Conservation (phyloP, 2,329 filamentous ascomycete species). For the Camillea tinctor region DNA sequence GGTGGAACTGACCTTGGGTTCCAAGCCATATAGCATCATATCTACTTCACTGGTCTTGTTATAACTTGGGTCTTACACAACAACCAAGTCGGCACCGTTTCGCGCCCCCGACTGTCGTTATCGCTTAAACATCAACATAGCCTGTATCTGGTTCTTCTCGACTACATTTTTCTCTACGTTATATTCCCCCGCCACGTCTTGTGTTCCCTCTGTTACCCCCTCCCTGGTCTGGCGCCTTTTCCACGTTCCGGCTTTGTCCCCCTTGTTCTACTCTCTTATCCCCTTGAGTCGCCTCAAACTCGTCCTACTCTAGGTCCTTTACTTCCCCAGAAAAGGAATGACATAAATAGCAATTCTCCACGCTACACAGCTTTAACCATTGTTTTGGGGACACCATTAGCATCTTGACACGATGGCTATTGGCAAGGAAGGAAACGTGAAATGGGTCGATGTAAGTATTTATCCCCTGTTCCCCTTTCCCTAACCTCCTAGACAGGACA, state of each 20-base stretch:
- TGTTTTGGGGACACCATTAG: conserved; percentile 5
- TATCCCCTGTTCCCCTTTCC: not conserved
- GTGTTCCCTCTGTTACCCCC: not conserved
- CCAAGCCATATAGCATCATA: not conserved
- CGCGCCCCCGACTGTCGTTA: not conserved
- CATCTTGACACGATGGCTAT: conserved; percentile 45
- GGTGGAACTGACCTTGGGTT: not conserved
- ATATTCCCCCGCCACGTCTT: not conserved
- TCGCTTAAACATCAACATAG: not conserved
- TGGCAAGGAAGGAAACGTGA: conserved; percentile 50
- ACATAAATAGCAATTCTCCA: conserved; percentile 17
- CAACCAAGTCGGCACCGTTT: not conserved
- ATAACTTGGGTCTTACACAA: not conserved
- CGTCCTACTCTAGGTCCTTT: not conserved
- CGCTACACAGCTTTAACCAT: conserved; percentile 3
- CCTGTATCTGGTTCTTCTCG: not conserved
- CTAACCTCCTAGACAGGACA: not conserved
- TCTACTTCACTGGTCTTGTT: not conserved
- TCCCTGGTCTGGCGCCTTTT: not conserved
- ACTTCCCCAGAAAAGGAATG: conserved; percentile 17
- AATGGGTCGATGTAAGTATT: conserved; percentile 58
- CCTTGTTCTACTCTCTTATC: too few species aligned
- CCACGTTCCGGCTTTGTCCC: not conserved
- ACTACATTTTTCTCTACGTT: not conserved
- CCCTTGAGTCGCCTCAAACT: not conserved